These are phyloP conservation scores for Henckelia pumila DNA, from an alignment of 257 asterid genomes.

Conservation along the genomic window DNA sequence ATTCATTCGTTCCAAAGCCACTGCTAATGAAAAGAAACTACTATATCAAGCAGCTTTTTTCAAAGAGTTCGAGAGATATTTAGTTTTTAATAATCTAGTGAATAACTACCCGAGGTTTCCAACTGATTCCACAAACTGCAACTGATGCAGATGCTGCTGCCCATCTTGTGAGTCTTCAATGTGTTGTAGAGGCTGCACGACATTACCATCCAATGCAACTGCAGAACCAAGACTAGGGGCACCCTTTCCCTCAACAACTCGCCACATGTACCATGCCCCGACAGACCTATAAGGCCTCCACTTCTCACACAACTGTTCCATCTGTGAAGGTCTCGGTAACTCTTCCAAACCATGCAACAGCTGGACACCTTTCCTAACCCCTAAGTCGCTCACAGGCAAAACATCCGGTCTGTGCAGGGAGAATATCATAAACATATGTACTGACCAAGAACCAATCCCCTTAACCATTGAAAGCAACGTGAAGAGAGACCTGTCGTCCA, in stretches of 20 bases:
- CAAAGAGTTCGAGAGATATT: background rate
- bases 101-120: constrained; percentile 64
- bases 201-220: constrained; percentile 41
- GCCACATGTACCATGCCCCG: constrained; percentile 98
- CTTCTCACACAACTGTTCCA: constrained; percentile 89
- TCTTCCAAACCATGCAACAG: constrained; percentile 74
- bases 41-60: background rate
- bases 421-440: constrained; percentile 95
- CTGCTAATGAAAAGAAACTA: background rate
- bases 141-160: constrained; percentile 47
- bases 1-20: background rate
- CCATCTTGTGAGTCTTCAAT: constrained; percentile 55
- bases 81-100: background rate
- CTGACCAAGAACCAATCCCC: constrained; percentile 98
- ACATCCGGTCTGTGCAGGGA: constrained; percentile 93
- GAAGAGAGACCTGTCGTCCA: constrained; percentile 89
- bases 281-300: constrained; percentile 95
- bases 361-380: constrained; percentile 96
- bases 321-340: constrained; percentile 82
- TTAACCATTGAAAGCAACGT: constrained; percentile 95
- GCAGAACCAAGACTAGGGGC: constrained; percentile 42
- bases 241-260: constrained; percentile 74
- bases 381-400: constrained; percentile 87
- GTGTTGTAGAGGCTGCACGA: constrained; percentile 72
- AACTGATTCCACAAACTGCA: constrained; percentile 82